Conservation (phyloP, 1,284 basidiomycete species). For the Amylostereum areolatum region DNA sequence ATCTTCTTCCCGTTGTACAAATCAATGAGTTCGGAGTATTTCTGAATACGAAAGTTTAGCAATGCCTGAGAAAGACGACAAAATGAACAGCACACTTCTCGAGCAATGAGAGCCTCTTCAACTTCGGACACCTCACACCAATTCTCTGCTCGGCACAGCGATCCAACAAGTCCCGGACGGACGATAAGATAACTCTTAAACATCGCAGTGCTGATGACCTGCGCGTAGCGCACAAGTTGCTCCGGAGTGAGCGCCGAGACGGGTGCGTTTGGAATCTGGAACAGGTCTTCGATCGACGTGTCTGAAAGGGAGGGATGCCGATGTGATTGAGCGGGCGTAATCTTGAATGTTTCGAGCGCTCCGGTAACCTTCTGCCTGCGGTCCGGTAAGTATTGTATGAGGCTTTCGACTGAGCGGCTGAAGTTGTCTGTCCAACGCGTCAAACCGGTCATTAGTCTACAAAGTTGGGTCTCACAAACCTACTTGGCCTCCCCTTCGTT, state of each 20-base stretch:
- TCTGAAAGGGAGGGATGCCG: constrained; percentile 60
- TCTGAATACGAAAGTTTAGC: constrained; percentile 40
- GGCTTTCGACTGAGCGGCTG: constrained; percentile 61
- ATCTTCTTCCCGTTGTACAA: constrained; percentile 94
- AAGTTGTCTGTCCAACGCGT: constrained; percentile 41
- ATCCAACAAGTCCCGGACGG: constrained; percentile 78
- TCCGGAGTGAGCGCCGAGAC: constrained; percentile 68
- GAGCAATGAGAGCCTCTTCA: constrained; percentile 78
- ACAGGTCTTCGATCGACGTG: constrained; percentile 65
- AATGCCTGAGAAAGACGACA: constrained; percentile 5
- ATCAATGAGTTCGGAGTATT: constrained; percentile 86
- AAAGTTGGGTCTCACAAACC: constrained; percentile 2
- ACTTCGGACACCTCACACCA: constrained; percentile 98
- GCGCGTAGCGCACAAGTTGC: constrained; percentile 81
- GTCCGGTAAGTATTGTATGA: constrained; percentile 75
- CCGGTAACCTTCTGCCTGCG: constrained; percentile 79
- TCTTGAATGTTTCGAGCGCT: constrained; percentile 65
- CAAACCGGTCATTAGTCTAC: no score
- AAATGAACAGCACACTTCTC: constrained; percentile 51
- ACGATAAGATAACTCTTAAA: constrained; percentile 91
- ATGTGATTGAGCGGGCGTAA: constrained; percentile 65
- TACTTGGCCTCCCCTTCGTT: constrained; percentile 5
- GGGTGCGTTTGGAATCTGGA: constrained; percentile 68
- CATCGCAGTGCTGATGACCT: constrained; percentile 92
- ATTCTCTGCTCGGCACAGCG: constrained; percentile 87